Base-by-base conservation (phyloP, 2,329 filamentous ascomycete genomes). In the Colletotrichum nymphaeae region DNA sequence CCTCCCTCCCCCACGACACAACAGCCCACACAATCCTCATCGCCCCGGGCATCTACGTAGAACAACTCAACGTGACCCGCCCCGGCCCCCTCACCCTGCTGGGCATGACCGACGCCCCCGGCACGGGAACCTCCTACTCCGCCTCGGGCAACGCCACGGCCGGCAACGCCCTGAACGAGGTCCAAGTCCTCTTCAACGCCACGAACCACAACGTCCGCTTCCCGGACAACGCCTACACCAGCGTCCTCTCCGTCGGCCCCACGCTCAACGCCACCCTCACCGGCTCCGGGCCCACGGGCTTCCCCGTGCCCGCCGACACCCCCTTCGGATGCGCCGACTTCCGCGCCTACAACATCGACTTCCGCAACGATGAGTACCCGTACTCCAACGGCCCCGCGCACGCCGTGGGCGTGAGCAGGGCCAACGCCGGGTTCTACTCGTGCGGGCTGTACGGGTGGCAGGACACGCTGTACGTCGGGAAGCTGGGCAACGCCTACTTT, bases 361-460 rank as follows among this genome's bases (percentile, higher is more conserved):
- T 93, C 75, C 83, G 87, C 24, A 93, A 93, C 76, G 85, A 89
- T 57, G 91, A 86, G 76, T 82, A 84, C 0, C 87, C 88, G 0
- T 79, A 79, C 28, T 76, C 87, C 1, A 85, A 85, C 46, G 90
- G 90, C 0, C 92, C 91, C 0, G 85, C 88, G 4, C 86, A 92
- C 53, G 91, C 91, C 0, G 77, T 93, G 7, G 89, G 88, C 22
- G 84, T 92, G 5, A 89, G 88, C 74, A 88, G 89, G 57, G 90
- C 92, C 0, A 93, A 93, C 78, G 87, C 90, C 0, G 90, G 90
- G 0, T 93, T 93, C 78, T 93, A 93, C 78, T 88, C 88, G 59
- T 91, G 89, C 59, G 89, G 91, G 0, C 89, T 93, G 76, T 91
- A 91, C 77, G 91, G 88, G 71, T 93, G 91, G 77, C 92, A 93